Base-by-base conservation (phyloP, 768 basidiomycete genomes). In the Trametes gibbosa region DNA sequence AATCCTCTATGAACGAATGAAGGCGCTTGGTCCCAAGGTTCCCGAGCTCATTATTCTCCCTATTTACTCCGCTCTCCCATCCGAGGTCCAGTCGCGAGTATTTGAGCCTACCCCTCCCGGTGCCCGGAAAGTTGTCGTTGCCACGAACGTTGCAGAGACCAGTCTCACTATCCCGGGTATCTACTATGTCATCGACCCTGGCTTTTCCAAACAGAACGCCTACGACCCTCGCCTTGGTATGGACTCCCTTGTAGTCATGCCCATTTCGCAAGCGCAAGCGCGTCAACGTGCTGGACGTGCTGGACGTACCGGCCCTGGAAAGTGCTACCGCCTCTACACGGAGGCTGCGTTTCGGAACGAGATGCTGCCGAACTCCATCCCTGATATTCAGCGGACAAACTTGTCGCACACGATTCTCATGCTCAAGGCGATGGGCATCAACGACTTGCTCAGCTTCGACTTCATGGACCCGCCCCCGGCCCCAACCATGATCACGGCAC, bases 401-500 rank as follows among this genome's bases (percentile, higher is more conserved):
- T 76, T 99, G 62, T 84, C 96, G 5, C 80, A 85, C 56, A 98
- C 96, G 0, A 98, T 99, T 69, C 75, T 98, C 16, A 91, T 95
- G 76, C 79, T 98, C 55, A 98, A 98, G 72, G 97, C 97, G 3
- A 98, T 99, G 97, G 97, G 96, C 35, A 85, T 98, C 77, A 98
- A 98, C 67, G 97, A 99, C 70, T 76, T 98, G 3, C 85, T 98
- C 57, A 93, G 92, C 74, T 98, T 98, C 74, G 96, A 97, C 72
- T 99, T 98, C 70, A 98, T 99, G 97, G 97, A 98, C 73, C 95
- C 96, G 1, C 97, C 97, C 24, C 97, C 95, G 0, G 90, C 95
- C 4, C 93, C 89, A 68, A 98, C 96, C 10, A 92, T 98, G 90
- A 80, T 99, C 64, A 96, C 97, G 0, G 97, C 97, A 1, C 76